Conservation (phyloP, 768 basidiomycete species). For the Leccinum boreale region DNA sequence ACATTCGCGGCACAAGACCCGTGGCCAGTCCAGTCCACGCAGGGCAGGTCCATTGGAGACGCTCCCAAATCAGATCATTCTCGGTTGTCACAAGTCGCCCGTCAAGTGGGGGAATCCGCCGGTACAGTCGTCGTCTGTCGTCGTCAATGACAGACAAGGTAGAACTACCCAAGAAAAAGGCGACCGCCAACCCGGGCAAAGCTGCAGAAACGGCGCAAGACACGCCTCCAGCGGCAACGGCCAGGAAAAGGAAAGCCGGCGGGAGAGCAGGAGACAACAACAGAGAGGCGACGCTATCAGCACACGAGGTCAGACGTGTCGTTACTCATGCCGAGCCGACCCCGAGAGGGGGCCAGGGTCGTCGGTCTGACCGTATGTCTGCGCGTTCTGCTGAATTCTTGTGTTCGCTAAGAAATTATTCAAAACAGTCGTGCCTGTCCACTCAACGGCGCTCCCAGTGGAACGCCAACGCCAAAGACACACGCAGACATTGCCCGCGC, state of each 20-base stretch:
- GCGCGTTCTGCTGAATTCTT: background rate
- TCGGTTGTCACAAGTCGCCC: constrained; percentile 12
- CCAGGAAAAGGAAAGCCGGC: constrained; percentile 30
- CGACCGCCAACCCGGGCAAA: constrained; percentile 9
- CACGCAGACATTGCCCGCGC: constrained; percentile 17
- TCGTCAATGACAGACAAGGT: constrained; percentile 27
- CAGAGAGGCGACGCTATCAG: constrained; percentile 7
- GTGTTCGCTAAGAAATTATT: constrained; percentile 9
- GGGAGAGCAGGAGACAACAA: constrained; percentile 12
- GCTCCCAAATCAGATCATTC: constrained; percentile 27
- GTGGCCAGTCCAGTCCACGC: constrained; percentile 5
- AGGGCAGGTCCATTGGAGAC: constrained; percentile 13
- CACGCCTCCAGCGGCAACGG: constrained; percentile 7
- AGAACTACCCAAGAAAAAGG: constrained; percentile 22
- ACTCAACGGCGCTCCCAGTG: constrained; percentile 7
- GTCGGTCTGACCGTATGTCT: constrained; percentile 28
- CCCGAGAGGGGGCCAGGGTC: constrained; percentile 21
- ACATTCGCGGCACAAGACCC: constrained; percentile 15
- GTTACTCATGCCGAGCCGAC: constrained; percentile 12
- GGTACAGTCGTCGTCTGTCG: constrained; percentile 6
- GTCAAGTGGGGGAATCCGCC: constrained; percentile 6
- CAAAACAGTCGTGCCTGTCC: constrained; percentile 19
- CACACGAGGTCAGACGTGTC: constrained; percentile 12
- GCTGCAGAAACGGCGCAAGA: constrained; percentile 14
- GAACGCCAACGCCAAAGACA: constrained; percentile 29